Conservation (phyloP, 768 basidiomycete species). For the Leccinum subgranulosum region DNA sequence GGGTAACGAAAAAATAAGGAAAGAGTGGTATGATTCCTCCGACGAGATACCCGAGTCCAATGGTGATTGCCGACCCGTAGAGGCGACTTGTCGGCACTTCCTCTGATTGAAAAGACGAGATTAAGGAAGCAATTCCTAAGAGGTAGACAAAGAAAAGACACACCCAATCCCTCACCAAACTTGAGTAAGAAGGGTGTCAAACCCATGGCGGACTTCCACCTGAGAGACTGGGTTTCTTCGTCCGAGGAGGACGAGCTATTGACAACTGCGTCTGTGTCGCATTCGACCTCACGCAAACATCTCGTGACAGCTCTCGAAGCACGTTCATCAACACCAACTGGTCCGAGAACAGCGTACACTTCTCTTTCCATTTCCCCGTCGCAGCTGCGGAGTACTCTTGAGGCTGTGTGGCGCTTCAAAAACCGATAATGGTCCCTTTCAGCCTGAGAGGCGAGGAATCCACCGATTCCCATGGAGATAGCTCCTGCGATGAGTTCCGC, state of each 20-base stretch:
- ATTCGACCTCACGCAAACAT: slow-evolving; percentile 66
- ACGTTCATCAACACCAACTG: slow-evolving; percentile 84
- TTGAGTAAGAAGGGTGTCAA: slow-evolving; percentile 92
- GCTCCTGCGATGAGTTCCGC: slow-evolving; percentile 97
- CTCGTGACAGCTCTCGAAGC: slow-evolving; percentile 77
- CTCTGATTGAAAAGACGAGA: slow-evolving; percentile 44
- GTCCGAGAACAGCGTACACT: slow-evolving; percentile 81
- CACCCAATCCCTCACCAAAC: slow-evolving; percentile 91
- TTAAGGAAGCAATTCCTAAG: not conserved
- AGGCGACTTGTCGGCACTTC: slow-evolving; percentile 83
- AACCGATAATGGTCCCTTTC: slow-evolving; percentile 95
- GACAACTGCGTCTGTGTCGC: slow-evolving; percentile 29
- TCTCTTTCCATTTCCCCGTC: slow-evolving; percentile 96
- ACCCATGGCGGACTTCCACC: slow-evolving; percentile 78
- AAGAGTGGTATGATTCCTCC: slow-evolving; percentile 92
- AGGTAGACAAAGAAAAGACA: slow-evolving; percentile 24
- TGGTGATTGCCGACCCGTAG: slow-evolving; percentile 90
- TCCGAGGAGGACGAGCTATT: slow-evolving; percentile 32
- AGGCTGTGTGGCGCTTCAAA: slow-evolving; percentile 66
- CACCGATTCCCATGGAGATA: slow-evolving; percentile 98
- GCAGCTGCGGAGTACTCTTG: slow-evolving; percentile 86
- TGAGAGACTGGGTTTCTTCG: slow-evolving; percentile 54
- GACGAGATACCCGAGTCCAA: slow-evolving; percentile 90
- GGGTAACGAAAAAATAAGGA: slow-evolving; percentile 86
- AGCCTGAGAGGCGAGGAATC: slow-evolving; percentile 94